Conservation (phyloP, 768 basidiomycete genomes). For the Tulasnella sp. region DNA sequence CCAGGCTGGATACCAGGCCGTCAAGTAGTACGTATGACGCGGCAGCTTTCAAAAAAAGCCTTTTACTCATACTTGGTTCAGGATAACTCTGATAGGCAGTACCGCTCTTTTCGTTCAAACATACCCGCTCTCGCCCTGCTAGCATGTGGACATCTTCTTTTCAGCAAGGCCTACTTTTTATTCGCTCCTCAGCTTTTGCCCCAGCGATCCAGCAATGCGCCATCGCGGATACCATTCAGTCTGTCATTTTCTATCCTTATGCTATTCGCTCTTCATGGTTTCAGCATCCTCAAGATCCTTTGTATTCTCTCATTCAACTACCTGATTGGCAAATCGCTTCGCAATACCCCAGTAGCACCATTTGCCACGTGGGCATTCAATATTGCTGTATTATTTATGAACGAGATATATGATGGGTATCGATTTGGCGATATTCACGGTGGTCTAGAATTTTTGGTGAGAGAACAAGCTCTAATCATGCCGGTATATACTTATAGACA, state of each 20-base stretch:
- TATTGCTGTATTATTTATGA: slow-evolving; percentile 53
- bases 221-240: slow-evolving; percentile 43
- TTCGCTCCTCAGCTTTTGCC: not conserved
- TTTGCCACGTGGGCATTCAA: slow-evolving; percentile 70
- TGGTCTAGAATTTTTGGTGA: slow-evolving; percentile 46
- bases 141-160: slow-evolving; percentile 38
- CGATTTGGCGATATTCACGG: slow-evolving; percentile 44
- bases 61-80: slow-evolving; percentile 24
- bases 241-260: slow-evolving; percentile 48
- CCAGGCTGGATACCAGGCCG: slow-evolving; percentile 75
- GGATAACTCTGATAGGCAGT: slow-evolving; percentile 92
- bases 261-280: slow-evolving; percentile 66
- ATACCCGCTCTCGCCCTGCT: slow-evolving; percentile 48
- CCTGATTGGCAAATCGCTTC: slow-evolving; percentile 37
- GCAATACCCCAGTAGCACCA: slow-evolving; percentile 34
- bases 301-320: slow-evolving; percentile 61
- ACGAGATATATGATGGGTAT: slow-evolving; percentile 67
- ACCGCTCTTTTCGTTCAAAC: slow-evolving; percentile 74
- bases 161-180: slow-evolving; percentile 41
- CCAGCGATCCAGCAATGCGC: slow-evolving; percentile 21
- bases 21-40: slow-evolving; percentile 43
- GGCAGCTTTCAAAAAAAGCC: not conserved
- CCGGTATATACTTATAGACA: slow-evolving; percentile 11
- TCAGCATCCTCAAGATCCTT: slow-evolving; percentile 64
- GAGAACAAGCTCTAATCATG: slow-evolving; percentile 19